Conservation (phyloP, 495 filamentous ascomycete species). For the Trichoderma erinaceum region DNA sequence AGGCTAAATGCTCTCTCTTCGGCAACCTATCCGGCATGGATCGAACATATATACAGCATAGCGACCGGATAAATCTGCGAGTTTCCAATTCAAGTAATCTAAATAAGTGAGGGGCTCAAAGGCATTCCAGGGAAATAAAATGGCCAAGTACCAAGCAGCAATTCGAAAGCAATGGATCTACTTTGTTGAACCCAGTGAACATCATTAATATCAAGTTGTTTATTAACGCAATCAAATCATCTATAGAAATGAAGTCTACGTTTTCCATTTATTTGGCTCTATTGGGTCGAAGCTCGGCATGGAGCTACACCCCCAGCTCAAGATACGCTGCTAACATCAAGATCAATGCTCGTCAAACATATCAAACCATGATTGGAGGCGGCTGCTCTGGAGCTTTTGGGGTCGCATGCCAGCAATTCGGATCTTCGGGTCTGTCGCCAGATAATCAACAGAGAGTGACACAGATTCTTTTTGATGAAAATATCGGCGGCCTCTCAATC, state of each 20-base stretch:
- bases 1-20: background rate
- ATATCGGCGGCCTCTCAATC: slow-evolving; percentile 43
- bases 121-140: background rate
- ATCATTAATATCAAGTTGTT: background rate
- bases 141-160: background rate
- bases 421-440: slow-evolving; percentile 34
- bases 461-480: slow-evolving; percentile 41
- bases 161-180: background rate
- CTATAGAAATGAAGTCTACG: background rate
- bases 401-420: slow-evolving; percentile 29
- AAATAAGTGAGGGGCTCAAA: background rate
- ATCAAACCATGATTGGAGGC: slow-evolving; percentile 41
- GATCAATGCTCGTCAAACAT: slow-evolving; percentile 30
- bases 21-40: background rate
- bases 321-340: slow-evolving; percentile 22
- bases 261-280: background rate
- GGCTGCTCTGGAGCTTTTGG: slow-evolving; percentile 45
- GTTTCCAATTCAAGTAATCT: background rate
- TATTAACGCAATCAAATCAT: background rate
- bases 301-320: background rate
- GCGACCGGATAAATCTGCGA: slow-evolving; percentile 1
- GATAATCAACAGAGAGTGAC: slow-evolving; percentile 33
- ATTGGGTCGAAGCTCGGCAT: background rate
- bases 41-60: background rate
- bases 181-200: background rate